Evolutionary conservation across 1,284 basidiomycete species (phyloP).

Genomic region (Singerocomus inundabilis): DNA sequence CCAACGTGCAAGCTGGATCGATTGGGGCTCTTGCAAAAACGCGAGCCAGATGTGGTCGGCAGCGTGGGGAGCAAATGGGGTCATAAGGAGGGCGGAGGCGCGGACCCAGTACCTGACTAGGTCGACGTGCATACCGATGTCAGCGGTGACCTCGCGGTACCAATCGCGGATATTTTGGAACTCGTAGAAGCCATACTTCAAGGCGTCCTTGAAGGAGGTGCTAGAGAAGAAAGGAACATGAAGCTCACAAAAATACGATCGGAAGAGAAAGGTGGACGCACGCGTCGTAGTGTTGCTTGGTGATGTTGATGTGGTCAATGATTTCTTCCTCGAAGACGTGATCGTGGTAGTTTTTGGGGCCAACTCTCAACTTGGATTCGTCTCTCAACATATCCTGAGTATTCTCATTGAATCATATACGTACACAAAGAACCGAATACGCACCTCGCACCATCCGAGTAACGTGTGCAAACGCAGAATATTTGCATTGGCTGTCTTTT

Average conservation of each 20-base stretch:
- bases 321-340: slow-evolving; percentile 91
- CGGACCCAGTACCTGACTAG: slow-evolving; percentile 81
- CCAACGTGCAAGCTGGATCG: slow-evolving; percentile 83
- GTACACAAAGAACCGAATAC: slow-evolving; percentile 19
- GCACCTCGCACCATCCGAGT: slow-evolving; percentile 87
- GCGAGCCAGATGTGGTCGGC: slow-evolving; percentile 88
- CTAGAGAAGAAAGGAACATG: slow-evolving; percentile 46
- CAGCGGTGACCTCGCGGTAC: slow-evolving; percentile 91
- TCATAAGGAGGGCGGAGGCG: slow-evolving; percentile 74
- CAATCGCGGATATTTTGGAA: slow-evolving; percentile 91
- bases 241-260: not conserved
- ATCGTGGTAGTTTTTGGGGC: slow-evolving; percentile 77
- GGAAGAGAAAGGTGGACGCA: slow-evolving; percentile 41
- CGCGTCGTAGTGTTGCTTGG: slow-evolving; percentile 79
- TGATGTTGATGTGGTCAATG: slow-evolving; percentile 79
- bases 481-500: slow-evolving; percentile 97
- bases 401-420: not conserved
- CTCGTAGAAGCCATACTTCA: slow-evolving; percentile 97
- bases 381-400: slow-evolving; percentile 73
- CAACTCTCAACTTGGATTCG: slow-evolving; percentile 68
- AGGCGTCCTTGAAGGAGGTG: slow-evolving; percentile 92
- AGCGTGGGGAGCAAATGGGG: slow-evolving; percentile 94
- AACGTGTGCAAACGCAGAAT: slow-evolving; percentile 94
- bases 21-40: slow-evolving; percentile 71
- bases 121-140: slow-evolving; percentile 89